A percentile compares a stretch with the other conserved stretches of the same genome.
Conservation (phyloP, 2,329 filamentous ascomycete species). For the Talaromyces sp. region DNA sequence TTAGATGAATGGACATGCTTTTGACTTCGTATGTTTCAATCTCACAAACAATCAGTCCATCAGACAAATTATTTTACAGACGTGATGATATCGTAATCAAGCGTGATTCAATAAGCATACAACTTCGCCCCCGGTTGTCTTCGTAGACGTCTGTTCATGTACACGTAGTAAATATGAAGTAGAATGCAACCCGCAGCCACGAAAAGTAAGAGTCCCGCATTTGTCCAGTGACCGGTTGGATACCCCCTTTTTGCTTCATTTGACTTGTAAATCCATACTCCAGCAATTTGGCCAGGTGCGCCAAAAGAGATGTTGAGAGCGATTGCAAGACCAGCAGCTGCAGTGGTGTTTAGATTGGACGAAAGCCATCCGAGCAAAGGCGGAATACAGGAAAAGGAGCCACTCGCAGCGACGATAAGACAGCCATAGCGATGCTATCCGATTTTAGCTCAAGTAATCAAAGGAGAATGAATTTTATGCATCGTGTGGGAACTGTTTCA, state of each 20-base stretch:
- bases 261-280: slow-evolving; percentile 70
- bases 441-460: not conserved
- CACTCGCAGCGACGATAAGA: slow-evolving; percentile 64
- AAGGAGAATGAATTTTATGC: not conserved
- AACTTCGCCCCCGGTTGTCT: not conserved
- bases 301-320: slow-evolving; percentile 68
- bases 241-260: slow-evolving; percentile 60
- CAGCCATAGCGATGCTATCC: slow-evolving; percentile 61
- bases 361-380: slow-evolving; percentile 69
- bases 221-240: slow-evolving; percentile 68
- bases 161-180: slow-evolving; percentile 56
- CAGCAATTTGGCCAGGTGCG: slow-evolving; percentile 67
- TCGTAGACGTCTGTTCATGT: slow-evolving; percentile 38
- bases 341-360: slow-evolving; percentile 64
- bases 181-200: slow-evolving; percentile 55
- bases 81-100: too few relatives aligned
- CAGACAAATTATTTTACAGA: too few relatives aligned
- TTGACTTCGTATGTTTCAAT: not conserved
- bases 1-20: not conserved
- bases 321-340: slow-evolving; percentile 64
- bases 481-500: not conserved
- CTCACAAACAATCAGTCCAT: not conserved
- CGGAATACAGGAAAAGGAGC: slow-evolving; percentile 66
- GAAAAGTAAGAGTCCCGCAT: slow-evolving; percentile 59
- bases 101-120: slow-evolving; percentile 14